Conservation (phyloP, 2,329 filamentous ascomycete species). For the Penicillium decumbens region DNA sequence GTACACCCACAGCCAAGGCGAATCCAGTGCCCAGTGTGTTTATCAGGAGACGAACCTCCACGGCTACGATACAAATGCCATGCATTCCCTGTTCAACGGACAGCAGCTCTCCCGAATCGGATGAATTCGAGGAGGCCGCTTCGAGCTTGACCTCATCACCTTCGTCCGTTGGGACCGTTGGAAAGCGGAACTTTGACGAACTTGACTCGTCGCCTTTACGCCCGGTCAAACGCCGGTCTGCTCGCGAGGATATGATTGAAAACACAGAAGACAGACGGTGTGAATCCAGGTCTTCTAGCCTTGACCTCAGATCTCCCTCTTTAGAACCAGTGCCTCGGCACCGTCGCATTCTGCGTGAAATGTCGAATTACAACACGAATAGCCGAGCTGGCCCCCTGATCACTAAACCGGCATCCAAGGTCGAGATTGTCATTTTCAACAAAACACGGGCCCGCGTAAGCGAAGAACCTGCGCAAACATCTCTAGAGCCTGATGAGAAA, state of each 20-base stretch:
- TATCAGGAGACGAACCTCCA: constrained; percentile 5
- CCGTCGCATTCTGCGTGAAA: constrained; percentile 18
- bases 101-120: constrained; percentile 21
- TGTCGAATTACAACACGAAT: constrained; percentile 12
- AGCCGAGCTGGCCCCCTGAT: constrained; percentile 1
- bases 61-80: constrained; percentile 7
- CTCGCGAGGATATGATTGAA: constrained; percentile 14
- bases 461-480: constrained; percentile 1
- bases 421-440: constrained; percentile 35
- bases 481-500: constrained; percentile 12
- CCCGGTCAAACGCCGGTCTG: constrained; percentile 25
- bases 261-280: constrained; percentile 4
- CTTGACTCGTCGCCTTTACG: constrained; percentile 12
- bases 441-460: constrained; percentile 6
- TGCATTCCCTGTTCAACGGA: constrained; percentile 23
- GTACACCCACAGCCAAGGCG: constrained; percentile 40
- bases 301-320: constrained; percentile 3
- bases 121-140: constrained; percentile 15
- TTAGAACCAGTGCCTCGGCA: constrained; percentile 6
- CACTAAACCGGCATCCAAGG: constrained; percentile 6
- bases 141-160: constrained; percentile 33
- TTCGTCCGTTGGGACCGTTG: constrained; percentile 20
- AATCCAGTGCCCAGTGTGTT: constrained; percentile 10
- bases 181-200: constrained; percentile 19
- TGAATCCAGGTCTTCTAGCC: not conserved